A percentile compares a stretch with the other conserved stretches of the same genome.
These are phyloP conservation scores for Fusarium veterinarium DNA, from an alignment of 2,329 filamentous ascomycete species.

Conservation along the genomic window DNA sequence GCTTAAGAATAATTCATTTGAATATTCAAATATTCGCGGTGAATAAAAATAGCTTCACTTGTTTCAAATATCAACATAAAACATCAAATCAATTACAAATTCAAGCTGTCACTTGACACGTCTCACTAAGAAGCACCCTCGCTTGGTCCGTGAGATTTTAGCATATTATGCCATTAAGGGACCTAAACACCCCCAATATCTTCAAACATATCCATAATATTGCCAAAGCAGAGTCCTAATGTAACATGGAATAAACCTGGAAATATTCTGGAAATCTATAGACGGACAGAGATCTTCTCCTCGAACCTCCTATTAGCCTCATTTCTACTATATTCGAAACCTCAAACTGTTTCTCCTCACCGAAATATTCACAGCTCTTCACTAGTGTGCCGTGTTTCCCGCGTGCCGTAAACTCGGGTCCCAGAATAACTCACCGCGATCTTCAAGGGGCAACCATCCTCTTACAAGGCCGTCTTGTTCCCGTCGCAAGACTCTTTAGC, in stretches of 20 bases:
- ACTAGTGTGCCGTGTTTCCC: background rate
- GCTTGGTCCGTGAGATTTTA: constrained; percentile 27
- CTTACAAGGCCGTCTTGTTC: constrained; percentile 21
- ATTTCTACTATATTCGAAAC: background rate
- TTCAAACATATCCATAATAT: constrained; percentile 10
- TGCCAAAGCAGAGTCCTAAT: background rate
- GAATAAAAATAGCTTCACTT: background rate
- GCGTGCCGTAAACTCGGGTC: background rate
- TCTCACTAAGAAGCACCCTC: constrained; percentile 9
- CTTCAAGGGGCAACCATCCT: background rate
- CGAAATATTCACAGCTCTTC: background rate
- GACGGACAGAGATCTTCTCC: background rate
- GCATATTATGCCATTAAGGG: background rate
- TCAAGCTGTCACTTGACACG: constrained; percentile 3
- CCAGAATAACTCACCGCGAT: constrained; percentile 1
- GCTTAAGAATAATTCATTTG: background rate
- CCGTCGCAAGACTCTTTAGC: background rate
- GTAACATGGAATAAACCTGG: background rate
- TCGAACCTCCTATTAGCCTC: background rate
- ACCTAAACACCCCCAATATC: constrained; percentile 3
- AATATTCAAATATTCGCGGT: background rate
- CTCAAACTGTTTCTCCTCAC: background rate
- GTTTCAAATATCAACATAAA: background rate
- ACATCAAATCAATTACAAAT: background rate
- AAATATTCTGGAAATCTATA: background rate